phyloP scores from a whole-genome alignment of 1,284 basidiomycete genomes.

The Rhizoctonia solani region DNA sequence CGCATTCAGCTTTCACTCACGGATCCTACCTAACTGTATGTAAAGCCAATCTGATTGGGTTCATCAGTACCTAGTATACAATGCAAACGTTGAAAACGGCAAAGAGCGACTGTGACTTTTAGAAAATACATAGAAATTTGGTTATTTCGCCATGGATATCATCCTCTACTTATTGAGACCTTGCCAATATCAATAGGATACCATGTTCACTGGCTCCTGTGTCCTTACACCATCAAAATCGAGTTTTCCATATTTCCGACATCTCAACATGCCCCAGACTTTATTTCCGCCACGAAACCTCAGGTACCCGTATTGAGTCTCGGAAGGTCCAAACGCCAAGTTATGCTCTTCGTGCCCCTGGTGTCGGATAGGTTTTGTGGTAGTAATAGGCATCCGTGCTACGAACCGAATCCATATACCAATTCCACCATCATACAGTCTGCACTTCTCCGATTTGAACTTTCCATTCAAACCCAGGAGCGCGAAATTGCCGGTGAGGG shows the following conservation, averaged over 20 bases:
- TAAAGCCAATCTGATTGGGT: too few relatives aligned
- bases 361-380: neutral
- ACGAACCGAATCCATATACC: slow-evolving; percentile 20
- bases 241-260: slow-evolving; percentile 13
- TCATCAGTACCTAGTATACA: too few relatives aligned
- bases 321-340: slow-evolving; percentile 13
- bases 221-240: slow-evolving; percentile 17
- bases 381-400: slow-evolving; percentile 24
- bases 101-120: too few relatives aligned
- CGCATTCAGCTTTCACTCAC: too few relatives aligned
- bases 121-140: too few relatives aligned
- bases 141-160: too few relatives aligned
- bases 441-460: slow-evolving; percentile 17
- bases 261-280: slow-evolving; percentile 20
- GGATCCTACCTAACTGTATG: too few relatives aligned
- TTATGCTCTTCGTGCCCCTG: neutral
- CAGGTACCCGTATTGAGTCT: slow-evolving; percentile 20
- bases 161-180: neutral
- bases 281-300: slow-evolving; percentile 3
- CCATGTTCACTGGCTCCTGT: neutral
- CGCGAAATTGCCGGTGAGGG: slow-evolving; percentile 10
- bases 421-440: neutral
- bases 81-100: too few relatives aligned
- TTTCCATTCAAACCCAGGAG: slow-evolving; percentile 17
- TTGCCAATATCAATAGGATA: slow-evolving; percentile 1